Evolutionary conservation across 2,329 filamentous ascomycete species (phyloP).

Genomic region (Colletotrichum sp.): DNA sequence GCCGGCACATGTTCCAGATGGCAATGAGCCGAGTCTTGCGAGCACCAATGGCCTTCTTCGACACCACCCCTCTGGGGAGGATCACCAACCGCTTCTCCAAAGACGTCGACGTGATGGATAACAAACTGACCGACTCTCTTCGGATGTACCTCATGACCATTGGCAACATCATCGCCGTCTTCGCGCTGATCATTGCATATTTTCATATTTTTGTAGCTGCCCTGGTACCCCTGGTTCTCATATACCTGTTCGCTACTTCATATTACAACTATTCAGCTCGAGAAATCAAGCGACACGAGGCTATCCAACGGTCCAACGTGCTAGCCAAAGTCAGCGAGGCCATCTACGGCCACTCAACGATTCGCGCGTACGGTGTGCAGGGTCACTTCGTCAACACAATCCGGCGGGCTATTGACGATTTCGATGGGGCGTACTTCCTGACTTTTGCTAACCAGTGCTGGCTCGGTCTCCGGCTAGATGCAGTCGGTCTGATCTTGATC

Average conservation of each 20-base stretch:
- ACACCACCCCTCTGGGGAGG: constrained; percentile 92
- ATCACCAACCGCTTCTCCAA: constrained; percentile 97
- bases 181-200: constrained; percentile 87
- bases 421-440: constrained; percentile 92
- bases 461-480: constrained; percentile 83
- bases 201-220: constrained; percentile 82
- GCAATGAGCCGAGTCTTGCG: constrained; percentile 77
- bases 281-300: constrained; percentile 92
- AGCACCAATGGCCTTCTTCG: constrained; percentile 86
- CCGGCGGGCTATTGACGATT: constrained; percentile 74
- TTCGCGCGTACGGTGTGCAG: constrained; percentile 86
- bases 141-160: constrained; percentile 90
- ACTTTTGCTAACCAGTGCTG: constrained; percentile 95
- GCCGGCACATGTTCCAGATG: constrained; percentile 78
- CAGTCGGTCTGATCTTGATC: constrained; percentile 83
- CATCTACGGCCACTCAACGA: constrained; percentile 80
- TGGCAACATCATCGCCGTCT: constrained; percentile 80
- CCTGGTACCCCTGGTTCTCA: constrained; percentile 66
- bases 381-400: constrained; percentile 77
- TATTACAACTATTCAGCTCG: constrained; percentile 92
- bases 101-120: constrained; percentile 96
- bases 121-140: constrained; percentile 84
- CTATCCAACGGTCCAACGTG: constrained; percentile 82
- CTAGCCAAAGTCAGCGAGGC: constrained; percentile 92
- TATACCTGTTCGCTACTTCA: constrained; percentile 81